Evolutionary conservation across 768 basidiomycete species (phyloP), one percentile per base, ranked within the genome.

Genomic region (Calocera viscosa): DNA sequence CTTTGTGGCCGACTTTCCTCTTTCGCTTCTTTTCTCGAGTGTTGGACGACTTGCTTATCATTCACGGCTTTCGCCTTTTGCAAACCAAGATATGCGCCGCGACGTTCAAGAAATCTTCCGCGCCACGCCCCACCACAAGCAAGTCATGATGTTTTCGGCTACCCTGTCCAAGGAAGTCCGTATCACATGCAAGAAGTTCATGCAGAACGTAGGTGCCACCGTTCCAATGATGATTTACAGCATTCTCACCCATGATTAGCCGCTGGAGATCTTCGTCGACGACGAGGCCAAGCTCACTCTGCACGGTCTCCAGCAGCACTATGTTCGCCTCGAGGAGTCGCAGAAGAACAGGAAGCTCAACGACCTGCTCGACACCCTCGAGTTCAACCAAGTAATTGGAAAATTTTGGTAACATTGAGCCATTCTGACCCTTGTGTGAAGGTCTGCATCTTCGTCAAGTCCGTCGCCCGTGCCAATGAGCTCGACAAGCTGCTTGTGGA

Each of bases 141-240:
- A 99, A 83, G 96, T 99, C 72, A 99, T 99, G 96, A 99, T 99
- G 96, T 99, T 99, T 83, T 95, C 93, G 73, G 96, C 96, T 41
- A 99, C 96, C 0, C 80, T 99, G 68, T 86, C 92, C 67, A 98
- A 99, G 82, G 96, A 98, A 71, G 95, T 99, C 67, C 84, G 96
- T 67, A 83, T 87, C 7, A 98, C 96, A 0, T 99, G 96, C 86
- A 98, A 98, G 81, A 98, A 99, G 76, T 99, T 99, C 77, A 99
- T 99, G 96, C 90, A 91, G 34, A 95, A 91, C 75, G 96, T 97
- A 73, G 70, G 94, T 83, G 0, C 22, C 11, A 43, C 38, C 65
- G 63, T 19, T 49, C 7, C n/a, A 60, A 22, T 38, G n/a, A 26
- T 7, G 17, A 3, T 65, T 53, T 72, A 70, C 66, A 3, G 65